Evolutionary conservation across 1,284 basidiomycete species (phyloP), one percentile per base, ranked within the genome.

Genomic region (Cryptococcus depauperatus): DNA sequence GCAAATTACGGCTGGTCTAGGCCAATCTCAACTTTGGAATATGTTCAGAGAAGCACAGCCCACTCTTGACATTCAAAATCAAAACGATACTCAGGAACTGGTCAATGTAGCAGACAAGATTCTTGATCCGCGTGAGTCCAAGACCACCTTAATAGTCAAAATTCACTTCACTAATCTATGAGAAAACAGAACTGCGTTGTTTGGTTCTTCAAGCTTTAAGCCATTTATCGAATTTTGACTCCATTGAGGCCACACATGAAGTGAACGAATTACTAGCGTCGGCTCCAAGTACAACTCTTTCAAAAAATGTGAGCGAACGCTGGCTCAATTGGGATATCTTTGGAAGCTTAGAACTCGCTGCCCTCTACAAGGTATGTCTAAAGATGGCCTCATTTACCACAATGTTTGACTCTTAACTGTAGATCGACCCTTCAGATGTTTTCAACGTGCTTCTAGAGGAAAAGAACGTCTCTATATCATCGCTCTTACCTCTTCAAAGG

Each of bases 21-120:
- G 69, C 7, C 71, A 75, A 58, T 53, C 65, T 3, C 54, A 65
- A 18, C 60, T 75, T 13, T 75, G 74, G 74, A 77, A 49, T 3
- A 47, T 65, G 7, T 68, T 69, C 57, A 51, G 66, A 19, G 45
- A 58, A 10, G 51, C 41, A 13, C 26, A 43, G 13, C 35, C 33
- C 5, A 43, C 47, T 5, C 6, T n/a, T 10, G 7, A 18, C 4
- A 14, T 13, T 13, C 3, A 16, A 30, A 30, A 16, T 16, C 11
- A 16, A 13, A 16, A 30, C 2, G 44, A 45, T 6, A 23, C 41
- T 6, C 10, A n/a, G 19, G 35, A 40, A 33, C 28, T 52, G 25
- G 26, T 34, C 21, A 13, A 39, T 10, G 16, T 46, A 23, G 47
- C 41, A 5, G 23, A 43, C 22, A 22, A 22, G n/a, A 21, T 48